Evolutionary conservation across 805 yeast species (phyloP), one percentile per base, ranked within the genome.

Genomic region (Limtongia smithiae): DNA sequence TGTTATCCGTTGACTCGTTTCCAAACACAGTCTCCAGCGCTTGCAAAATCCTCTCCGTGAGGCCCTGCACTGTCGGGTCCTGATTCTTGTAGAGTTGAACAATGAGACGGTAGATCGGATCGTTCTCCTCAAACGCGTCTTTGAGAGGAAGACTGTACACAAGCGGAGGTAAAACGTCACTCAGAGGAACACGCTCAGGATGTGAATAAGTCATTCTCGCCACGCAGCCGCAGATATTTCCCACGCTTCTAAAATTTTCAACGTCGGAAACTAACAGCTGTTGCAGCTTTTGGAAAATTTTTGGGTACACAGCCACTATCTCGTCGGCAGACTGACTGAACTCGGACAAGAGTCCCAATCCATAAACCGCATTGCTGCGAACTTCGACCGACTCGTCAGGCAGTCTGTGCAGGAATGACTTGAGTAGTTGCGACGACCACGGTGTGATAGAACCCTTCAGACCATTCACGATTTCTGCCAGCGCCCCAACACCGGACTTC

Each of bases 181-280:
- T 80, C 58, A 88, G 69, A 52, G 97, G 97, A 59, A 90, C 81
- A 32, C 83, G 77, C 33, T 69, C 71, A 61, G 79, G 81, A 66
- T 85, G 78, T 65, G 83, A 82, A 67, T 86, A 72, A 12, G 85
- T 78, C 85, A 93, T 76, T 70, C 98, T 81, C 15, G 96, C 90
- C 50, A 90, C 95, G 77, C 97, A 93, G 37, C 98, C 98, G 68
- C 93, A 84, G 3, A 96, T 96, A 68, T 93, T 93, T 52, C 97
- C 96, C 18, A 72, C 60, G 41, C 61, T 61, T 24, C 67, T 56
- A 41, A 59, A 50, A 48, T 79, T 83, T 70, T 84, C 85, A 68
- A 78, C 81, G 67, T 85, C 87, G 53, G 88, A 84, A 68, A 79
- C 80, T 64, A 93, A 74, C 61, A 89, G 72, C 65, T 83, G 82